These are phyloP conservation scores for Monosporozyma unispora DNA, from an alignment of 805 yeast species.

Conservation along the genomic window DNA sequence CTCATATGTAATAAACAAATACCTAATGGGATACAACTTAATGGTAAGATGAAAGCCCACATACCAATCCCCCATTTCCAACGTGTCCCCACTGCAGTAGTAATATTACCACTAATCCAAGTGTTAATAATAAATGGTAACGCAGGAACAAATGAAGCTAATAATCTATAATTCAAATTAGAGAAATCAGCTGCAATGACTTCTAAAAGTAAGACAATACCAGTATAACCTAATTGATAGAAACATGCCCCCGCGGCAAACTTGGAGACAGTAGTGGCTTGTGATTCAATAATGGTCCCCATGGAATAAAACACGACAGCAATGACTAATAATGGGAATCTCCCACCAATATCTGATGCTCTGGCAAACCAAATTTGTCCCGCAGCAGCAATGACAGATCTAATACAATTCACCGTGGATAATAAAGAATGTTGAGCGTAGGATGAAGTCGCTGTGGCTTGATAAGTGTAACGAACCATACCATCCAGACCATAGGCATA, in stretches of 20 bases:
- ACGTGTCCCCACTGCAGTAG: constrained; percentile 31
- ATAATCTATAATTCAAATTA: constrained; percentile 60
- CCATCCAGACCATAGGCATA: constrained; percentile 50
- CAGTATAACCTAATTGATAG: constrained; percentile 48
- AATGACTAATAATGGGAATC: constrained; percentile 39
- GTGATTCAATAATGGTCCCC: constrained; percentile 50
- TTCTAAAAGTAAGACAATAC: constrained; percentile 47
- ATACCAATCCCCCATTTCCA: constrained; percentile 76
- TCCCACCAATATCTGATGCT: constrained; percentile 47
- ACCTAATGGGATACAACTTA: constrained; percentile 52
- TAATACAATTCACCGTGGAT: constrained; percentile 44
- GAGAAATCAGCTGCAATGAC: constrained; percentile 60
- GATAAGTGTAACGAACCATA: constrained; percentile 40
- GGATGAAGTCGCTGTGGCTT: constrained; percentile 41
- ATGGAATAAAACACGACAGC: constrained; percentile 42
- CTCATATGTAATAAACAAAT: constrained; percentile 48
- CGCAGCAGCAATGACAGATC: constrained; percentile 47
- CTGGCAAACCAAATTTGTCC: constrained; percentile 49
- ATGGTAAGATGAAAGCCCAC: constrained; percentile 72
- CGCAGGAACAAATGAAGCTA: constrained; percentile 55
- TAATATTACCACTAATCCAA: constrained; percentile 62
- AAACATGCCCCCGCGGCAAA: constrained; percentile 50
- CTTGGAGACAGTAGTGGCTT: constrained; percentile 42
- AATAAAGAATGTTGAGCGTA: constrained; percentile 41
- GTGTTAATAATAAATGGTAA: constrained; percentile 69